Base-by-base conservation (phyloP, 306 rosid species). In the Prunus padus region DNA sequence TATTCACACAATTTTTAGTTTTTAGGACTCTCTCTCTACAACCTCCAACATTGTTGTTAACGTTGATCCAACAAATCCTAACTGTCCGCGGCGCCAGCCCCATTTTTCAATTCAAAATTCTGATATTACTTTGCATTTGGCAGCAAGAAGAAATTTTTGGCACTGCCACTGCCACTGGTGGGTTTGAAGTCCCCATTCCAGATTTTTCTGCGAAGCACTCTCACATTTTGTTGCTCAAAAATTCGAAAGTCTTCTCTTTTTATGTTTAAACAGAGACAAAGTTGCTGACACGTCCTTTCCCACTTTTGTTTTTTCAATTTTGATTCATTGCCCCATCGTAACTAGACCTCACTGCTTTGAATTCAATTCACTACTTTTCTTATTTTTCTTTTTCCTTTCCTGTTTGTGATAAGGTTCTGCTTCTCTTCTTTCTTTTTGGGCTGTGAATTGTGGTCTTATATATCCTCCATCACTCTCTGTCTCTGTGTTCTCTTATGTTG, bases 321-420 rank as follows among this genome's bases (percentile, higher is more conserved):
- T 47, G 16, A 1, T 19, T 15, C 9, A 44, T 44, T 20, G 25
- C 18, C 31, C 3, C 55, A 16, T 50, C 15, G 12, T 37, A 1
- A 44, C 23, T 47, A 68, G 1, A 52, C 59, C 59, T 15, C 59
- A 7, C 28, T 30, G 22, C 30, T 52, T 51, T 71, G 47, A 52
- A 52, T 31, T 30, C 25, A 67, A 45, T 46, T 46, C 65, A 18
- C 60, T 40, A 33, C 49, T 37, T 55, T n/a, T 31, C 9, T 22
- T 18, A 28, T 68, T 67, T 45, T 3, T 16, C 15, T 46, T 26
- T 75, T 72, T 37, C 1, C 18, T 14, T 45, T 56, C 37, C 75
- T 83, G 37, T 71, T 77, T 42, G 65, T 30, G 85, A 82, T 88
- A 69, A 82, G 56, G 19, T 51, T 65, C 45, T 42, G 30, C 12